Evolutionary conservation across 441 rosid species (phyloP).

Genomic region (Pelargonium australe): DNA sequence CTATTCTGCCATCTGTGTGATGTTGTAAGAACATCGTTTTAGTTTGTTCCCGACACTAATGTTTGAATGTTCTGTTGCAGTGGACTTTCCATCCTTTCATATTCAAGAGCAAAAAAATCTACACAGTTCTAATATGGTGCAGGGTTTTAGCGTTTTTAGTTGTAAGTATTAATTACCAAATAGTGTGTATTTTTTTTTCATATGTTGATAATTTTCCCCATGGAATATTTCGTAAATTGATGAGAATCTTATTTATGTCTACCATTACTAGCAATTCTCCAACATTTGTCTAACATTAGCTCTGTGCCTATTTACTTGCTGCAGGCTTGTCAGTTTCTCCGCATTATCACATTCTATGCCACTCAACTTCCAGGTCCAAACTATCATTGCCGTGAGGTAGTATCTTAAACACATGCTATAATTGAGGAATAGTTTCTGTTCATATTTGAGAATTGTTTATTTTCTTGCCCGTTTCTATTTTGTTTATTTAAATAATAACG

Average conservation of each 20-base stretch:
- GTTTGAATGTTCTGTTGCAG: slow-evolving; percentile 38
- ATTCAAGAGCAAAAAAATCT: slow-evolving; percentile 85
- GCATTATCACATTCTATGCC: slow-evolving; percentile 83
- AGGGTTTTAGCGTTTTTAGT: slow-evolving; percentile 91
- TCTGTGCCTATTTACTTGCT: slow-evolving; percentile 13
- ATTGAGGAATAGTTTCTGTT: background rate
- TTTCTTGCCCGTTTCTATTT: background rate
- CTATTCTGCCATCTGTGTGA: too few relatives aligned
- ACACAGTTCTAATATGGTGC: slow-evolving; percentile 96
- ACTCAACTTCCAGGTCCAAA: slow-evolving; percentile 99
- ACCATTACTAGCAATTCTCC: background rate
- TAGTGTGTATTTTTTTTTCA: background rate
- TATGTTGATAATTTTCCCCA: background rate
- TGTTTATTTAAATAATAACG: slow-evolving; percentile 1
- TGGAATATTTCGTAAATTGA: background rate
- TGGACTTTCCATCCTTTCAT: slow-evolving; percentile 99
- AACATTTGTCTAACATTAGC: slow-evolving; percentile 16
- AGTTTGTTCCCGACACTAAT: background rate
- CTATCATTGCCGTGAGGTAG: slow-evolving; percentile 96
- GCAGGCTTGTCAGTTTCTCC: slow-evolving; percentile 82
- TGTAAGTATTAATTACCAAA: slow-evolving; percentile 46
- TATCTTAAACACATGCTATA: slow-evolving; percentile 11
- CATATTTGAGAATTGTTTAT: background rate
- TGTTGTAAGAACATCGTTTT: background rate
- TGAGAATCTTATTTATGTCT: background rate